These are phyloP conservation scores for Fusarium proliferatum DNA, from an alignment of 2,329 filamentous ascomycete genomes.

Conservation along the genomic window DNA sequence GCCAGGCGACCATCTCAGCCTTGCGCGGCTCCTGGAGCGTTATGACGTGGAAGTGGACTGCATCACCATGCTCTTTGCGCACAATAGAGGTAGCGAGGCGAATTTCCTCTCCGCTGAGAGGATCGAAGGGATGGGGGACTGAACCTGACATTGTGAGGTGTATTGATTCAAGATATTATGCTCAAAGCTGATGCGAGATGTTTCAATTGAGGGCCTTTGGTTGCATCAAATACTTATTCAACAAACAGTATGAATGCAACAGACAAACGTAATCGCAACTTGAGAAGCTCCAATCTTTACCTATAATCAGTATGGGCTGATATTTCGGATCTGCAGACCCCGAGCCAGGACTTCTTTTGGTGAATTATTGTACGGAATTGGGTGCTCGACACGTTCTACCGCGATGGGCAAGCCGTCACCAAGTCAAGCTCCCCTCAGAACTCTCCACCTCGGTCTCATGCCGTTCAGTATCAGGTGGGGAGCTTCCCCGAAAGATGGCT, in stretches of 20 bases:
- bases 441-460: not conserved
- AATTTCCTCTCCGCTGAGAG: conserved; percentile 74
- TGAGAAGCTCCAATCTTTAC: not conserved
- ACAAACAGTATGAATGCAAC: not conserved
- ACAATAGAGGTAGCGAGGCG: conserved; percentile 73
- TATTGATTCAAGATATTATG: not conserved
- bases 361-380: not conserved
- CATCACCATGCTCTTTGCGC: conserved; percentile 70
- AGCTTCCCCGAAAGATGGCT: too few species aligned
- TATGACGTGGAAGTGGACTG: conserved; percentile 87
- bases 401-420: not conserved
- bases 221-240: not conserved
- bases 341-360: too few species aligned
- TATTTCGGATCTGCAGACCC: not conserved
- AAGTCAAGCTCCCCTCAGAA: not conserved
- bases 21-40: conserved; percentile 88
- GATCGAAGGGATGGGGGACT: conserved; percentile 43
- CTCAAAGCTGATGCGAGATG: not conserved
- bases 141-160: not conserved
- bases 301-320: not conserved
- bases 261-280: not conserved
- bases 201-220: not conserved
- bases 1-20: conserved; percentile 83
- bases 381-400: not conserved
- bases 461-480: not conserved